Evolutionary conservation across 108 stramenopile genomes (phyloP), one percentile per base, ranked within the genome.

Genomic region (Halocafeteria seosinensis): DNA sequence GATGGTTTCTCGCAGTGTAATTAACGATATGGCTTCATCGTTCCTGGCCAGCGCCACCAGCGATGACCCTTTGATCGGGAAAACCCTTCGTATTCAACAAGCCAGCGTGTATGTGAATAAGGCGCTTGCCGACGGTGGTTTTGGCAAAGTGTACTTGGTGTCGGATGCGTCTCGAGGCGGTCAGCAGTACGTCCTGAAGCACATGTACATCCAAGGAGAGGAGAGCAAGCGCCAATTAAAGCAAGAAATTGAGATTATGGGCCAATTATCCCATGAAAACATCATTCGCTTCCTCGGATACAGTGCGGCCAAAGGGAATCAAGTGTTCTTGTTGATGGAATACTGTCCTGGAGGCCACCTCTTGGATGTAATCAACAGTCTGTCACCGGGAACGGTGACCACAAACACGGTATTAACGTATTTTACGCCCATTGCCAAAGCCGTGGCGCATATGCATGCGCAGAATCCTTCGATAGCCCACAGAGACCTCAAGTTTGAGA

Each of bases 401-500:
- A 17, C 17, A n/a, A 47, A 47, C 42, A 47, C 17, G 17, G 42
- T 47, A 17, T n/a, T 47, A n/a, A 47, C 17, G 42, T 17, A 21
- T n/a, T n/a, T 47, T n/a, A n/a, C n/a, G 17, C 17, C 42, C 42
- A n/a, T 47, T 17, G 17, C 17, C 42, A n/a, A n/a, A n/a, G 5
- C 57, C 2, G 25, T 28, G 2, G 57, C 6, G 11, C 25, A 59
- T 35, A 11, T 59, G 25, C 75, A 76, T 38, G 63, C 50, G 36
- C 50, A 66, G 37, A 33, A 29, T 33, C 72, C 66, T 13, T 34
- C 61, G 6, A 55, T 77, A 24, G 66, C 73, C 2, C 76, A 77
- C 35, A 64, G 76, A 13, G 76, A 77, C 50, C 13, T 77, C 1
- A 77, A 77, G 63, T 68, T 75, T 5, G 76, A 77, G 37, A 77